A percentile compares a stretch with the other conserved stretches of the same genome.
These are phyloP conservation scores for Aechmea fasciata DNA, from an alignment of 176 grass and related monocot genomes.

Conservation along the genomic window DNA sequence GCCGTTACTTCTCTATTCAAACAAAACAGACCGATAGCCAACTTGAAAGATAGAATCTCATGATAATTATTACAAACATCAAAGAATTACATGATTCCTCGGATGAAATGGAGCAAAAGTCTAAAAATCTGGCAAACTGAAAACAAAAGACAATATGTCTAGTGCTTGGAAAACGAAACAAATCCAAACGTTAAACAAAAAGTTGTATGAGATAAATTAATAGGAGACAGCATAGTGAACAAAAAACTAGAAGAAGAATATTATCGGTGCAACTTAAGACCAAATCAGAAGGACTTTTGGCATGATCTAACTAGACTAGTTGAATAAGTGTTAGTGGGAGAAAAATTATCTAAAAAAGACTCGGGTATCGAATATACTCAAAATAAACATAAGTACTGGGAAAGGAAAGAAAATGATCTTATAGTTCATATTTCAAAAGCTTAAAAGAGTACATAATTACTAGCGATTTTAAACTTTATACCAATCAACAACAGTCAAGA, in stretches of 20 bases:
- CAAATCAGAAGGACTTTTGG: neutral
- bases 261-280: neutral
- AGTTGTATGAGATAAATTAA: neutral
- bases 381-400: neutral
- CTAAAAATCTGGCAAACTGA: too few relatives aligned
- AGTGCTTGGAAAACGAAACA: too few relatives aligned
- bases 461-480: neutral
- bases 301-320: neutral
- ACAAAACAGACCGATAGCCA: too few relatives aligned
- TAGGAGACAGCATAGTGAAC: neutral
- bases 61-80: neutral
- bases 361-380: neutral
- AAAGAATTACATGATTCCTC: neutral
- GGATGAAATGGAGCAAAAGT: too few relatives aligned
- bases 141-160: too few relatives aligned
- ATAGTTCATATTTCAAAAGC: neutral
- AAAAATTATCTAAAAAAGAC: conserved; percentile 1
- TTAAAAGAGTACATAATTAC: neutral
- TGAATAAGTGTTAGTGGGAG: neutral
- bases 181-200: too few relatives aligned
- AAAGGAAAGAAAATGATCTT: neutral
- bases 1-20: too few relatives aligned
- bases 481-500: neutral
- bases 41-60: neutral
- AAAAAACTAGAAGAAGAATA: neutral